These are phyloP conservation scores for Phialemonium atrogriseum DNA, from an alignment of 2,329 filamentous ascomycete species.

Conservation along the genomic window DNA sequence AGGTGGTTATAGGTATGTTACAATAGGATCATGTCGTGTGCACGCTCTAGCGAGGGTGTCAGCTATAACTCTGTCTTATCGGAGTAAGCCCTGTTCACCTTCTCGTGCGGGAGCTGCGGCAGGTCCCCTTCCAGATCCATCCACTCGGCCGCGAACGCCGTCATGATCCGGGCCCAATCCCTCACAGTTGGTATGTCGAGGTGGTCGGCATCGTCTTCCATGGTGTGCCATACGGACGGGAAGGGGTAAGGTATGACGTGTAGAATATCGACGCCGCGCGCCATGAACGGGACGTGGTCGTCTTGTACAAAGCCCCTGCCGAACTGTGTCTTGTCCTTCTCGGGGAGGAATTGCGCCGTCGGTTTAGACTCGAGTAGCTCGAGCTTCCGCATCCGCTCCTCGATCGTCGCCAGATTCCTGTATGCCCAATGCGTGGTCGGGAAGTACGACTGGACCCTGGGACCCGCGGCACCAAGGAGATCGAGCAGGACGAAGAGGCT, in stretches of 20 bases:
- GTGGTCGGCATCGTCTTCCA: constrained; percentile 76
- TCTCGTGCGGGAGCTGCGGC: constrained; percentile 3
- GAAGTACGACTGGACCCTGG: constrained; percentile 57
- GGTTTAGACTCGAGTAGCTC: constrained; percentile 40
- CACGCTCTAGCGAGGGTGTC: too few relatives aligned
- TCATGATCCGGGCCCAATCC: constrained; percentile 81
- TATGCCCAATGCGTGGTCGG: constrained; percentile 67
- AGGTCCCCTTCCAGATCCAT: constrained; percentile 57
- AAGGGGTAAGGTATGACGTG: constrained; percentile 85
- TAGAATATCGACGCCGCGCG: constrained; percentile 75
- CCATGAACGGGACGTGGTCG: constrained; percentile 88
- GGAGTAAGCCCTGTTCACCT: not conserved
- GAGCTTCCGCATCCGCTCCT: constrained; percentile 48
- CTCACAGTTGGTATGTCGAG: constrained; percentile 70
- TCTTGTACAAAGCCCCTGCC: constrained; percentile 56
- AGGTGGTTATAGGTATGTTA: too few relatives aligned
- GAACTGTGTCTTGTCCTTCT: constrained; percentile 50
- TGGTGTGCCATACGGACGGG: constrained; percentile 77
- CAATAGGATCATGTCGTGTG: too few relatives aligned
- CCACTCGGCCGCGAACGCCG: constrained; percentile 85
- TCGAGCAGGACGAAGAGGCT: constrained; percentile 51
- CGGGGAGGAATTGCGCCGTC: constrained; percentile 53
- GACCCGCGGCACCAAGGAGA: constrained; percentile 52
- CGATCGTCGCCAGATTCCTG: constrained; percentile 46
- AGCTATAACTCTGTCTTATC: constrained; percentile 13